A percentile compares a stretch with the other conserved stretches of the same genome.
phyloP scores from a whole-genome alignment of 352 stramenopile genomes.

The Pythium diclinum region DNA sequence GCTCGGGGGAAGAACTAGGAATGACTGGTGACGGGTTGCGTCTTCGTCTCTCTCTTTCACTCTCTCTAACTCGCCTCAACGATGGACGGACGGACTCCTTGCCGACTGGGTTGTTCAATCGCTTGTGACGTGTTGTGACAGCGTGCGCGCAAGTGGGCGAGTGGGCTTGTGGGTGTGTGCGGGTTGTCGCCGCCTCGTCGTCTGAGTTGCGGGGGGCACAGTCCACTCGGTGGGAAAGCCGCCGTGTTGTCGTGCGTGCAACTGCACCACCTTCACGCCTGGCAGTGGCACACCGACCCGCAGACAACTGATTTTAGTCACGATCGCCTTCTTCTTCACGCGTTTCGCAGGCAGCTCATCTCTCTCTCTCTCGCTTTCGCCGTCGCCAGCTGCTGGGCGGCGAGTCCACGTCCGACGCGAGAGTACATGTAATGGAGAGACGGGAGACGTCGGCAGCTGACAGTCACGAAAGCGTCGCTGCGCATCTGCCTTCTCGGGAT shows the following conservation, averaged over 20 bases:
- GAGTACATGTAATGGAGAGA: neutral
- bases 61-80: neutral
- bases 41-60: neutral
- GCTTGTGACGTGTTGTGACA: conserved; percentile 2
- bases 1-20: neutral
- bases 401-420: conserved; percentile 1
- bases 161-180: conserved; percentile 9
- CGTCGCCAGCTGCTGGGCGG: conserved; percentile 5
- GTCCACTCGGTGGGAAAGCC: conserved; percentile 24
- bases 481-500: neutral
- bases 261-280: neutral
- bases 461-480: neutral
- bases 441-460: neutral
- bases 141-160: neutral
- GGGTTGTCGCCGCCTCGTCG: conserved; percentile 12
- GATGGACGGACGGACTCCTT: neutral
- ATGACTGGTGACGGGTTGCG: neutral
- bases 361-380: conserved; percentile 4
- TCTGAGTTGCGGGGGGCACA: conserved; percentile 15
- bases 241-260: conserved; percentile 4
- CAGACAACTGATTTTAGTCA: conserved; percentile 7
- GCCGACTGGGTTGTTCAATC: conserved; percentile 1
- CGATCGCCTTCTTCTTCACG: neutral
- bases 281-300: neutral
- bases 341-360: conserved; percentile 7